Conservation (phyloP, 2,329 filamentous ascomycete species). For the Monosporascus cannonballus region DNA sequence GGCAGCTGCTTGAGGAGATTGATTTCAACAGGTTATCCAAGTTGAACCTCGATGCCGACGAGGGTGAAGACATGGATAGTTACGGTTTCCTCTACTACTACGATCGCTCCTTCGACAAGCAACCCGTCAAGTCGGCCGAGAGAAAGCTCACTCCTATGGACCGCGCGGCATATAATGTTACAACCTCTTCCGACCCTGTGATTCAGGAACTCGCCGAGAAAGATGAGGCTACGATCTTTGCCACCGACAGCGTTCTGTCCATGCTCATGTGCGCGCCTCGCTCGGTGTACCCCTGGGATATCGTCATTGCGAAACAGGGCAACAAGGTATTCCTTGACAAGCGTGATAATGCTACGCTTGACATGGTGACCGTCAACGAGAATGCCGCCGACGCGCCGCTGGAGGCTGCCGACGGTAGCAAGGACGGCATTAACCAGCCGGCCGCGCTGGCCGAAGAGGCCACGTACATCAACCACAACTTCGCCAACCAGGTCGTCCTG, state of each 20-base stretch:
- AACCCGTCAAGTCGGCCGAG: slow-evolving; percentile 81
- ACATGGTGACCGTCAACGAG: slow-evolving; percentile 98
- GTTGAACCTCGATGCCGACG: slow-evolving; percentile 90
- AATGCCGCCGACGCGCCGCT: slow-evolving; percentile 93
- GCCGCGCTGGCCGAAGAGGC: slow-evolving; percentile 88
- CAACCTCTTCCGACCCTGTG: slow-evolving; percentile 89
- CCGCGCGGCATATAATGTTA: slow-evolving; percentile 96
- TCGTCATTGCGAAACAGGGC: slow-evolving; percentile 86
- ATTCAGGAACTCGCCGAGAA: slow-evolving; percentile 96
- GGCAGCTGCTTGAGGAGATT: slow-evolving; percentile 95
- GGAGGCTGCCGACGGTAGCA: slow-evolving; percentile 84
- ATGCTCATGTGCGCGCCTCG: slow-evolving; percentile 99
- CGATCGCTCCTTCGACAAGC: slow-evolving; percentile 91
- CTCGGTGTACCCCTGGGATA: slow-evolving; percentile 97
- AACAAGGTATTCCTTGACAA: slow-evolving; percentile 99
- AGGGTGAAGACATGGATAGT: slow-evolving; percentile 89
- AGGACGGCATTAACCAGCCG: slow-evolving; percentile 94
- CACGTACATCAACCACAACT: slow-evolving; percentile 99
- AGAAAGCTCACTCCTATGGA: slow-evolving; percentile 84
- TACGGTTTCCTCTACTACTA: slow-evolving; percentile 99
- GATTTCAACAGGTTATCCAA: slow-evolving; percentile 94
- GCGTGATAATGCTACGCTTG: slow-evolving; percentile 87
- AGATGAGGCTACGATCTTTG: slow-evolving; percentile 93
- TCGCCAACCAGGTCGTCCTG: slow-evolving; percentile 87
- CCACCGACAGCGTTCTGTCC: slow-evolving; percentile 92